Evolutionary conservation across 2,329 filamentous ascomycete genomes (phyloP).

Genomic region (Lachnellula arida): DNA sequence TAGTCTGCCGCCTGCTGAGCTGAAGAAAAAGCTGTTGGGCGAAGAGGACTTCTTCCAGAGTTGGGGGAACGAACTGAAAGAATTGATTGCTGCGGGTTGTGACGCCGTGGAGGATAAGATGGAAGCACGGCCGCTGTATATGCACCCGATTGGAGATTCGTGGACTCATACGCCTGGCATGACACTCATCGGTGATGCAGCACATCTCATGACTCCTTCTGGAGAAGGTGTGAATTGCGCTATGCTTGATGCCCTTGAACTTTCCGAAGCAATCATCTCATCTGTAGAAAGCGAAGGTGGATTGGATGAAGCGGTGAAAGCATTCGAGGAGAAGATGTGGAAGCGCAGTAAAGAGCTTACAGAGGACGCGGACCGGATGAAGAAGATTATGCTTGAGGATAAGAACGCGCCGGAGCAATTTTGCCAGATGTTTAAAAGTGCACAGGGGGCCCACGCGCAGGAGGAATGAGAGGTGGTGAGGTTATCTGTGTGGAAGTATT

Average conservation of each 20-base stretch:
- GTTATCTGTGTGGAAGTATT: no score
- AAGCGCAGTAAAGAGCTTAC: neutral
- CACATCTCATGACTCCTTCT: slow-evolving; percentile 44
- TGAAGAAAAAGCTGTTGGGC: slow-evolving; percentile 6
- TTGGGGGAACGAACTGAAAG: slow-evolving; percentile 6
- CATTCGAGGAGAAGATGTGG: neutral
- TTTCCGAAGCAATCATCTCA: slow-evolving; percentile 15
- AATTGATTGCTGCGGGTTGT: slow-evolving; percentile 4
- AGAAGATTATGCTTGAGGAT: neutral
- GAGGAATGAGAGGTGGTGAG: no score
- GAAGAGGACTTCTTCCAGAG: slow-evolving; percentile 1
- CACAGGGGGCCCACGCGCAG: no score
- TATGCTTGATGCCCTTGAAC: slow-evolving; percentile 37
- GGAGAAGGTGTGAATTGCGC: slow-evolving; percentile 40
- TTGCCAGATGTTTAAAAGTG: neutral
- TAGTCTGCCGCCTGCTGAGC: neutral
- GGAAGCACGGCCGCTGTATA: slow-evolving; percentile 2
- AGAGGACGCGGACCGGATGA: neutral
- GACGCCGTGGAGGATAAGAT: neutral
- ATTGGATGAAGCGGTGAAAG: neutral
- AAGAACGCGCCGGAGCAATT: neutral
- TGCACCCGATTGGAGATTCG: slow-evolving; percentile 8
- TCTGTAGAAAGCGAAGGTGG: neutral
- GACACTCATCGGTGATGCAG: slow-evolving; percentile 47
- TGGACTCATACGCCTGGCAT: slow-evolving; percentile 31